Percentiles rank a stretch among this genome's conserved stretches.
These are phyloP conservation scores for Magnaporthiopsis poae DNA, from an alignment of 2,329 filamentous ascomycete species.

Conservation along the genomic window DNA sequence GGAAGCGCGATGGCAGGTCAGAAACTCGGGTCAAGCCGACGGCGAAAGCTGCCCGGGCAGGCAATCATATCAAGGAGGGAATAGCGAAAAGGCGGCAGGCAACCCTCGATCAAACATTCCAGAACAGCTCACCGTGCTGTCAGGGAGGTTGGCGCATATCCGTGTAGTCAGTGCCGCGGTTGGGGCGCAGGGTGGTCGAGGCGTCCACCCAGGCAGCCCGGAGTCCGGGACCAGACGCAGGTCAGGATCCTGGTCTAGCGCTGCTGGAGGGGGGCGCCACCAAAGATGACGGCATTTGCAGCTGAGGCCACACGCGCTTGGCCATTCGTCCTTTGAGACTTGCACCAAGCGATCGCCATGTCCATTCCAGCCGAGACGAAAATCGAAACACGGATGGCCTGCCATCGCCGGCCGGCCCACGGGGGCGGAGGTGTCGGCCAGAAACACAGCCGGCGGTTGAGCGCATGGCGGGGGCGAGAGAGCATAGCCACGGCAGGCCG, in stretches of 20 bases:
- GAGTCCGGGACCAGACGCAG: background rate
- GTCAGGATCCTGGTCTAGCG: background rate
- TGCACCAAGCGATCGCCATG: background rate
- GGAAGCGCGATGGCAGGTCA: background rate
- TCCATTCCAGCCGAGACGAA: background rate
- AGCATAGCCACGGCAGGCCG: background rate
- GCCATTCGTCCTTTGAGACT: background rate
- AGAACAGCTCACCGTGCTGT: background rate
- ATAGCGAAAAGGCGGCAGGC: background rate
- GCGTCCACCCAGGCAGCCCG: background rate
- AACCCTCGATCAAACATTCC: background rate
- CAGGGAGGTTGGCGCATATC: background rate
- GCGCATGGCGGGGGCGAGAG: background rate
- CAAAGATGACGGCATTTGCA: background rate
- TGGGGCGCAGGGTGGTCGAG: background rate
- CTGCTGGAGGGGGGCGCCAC: background rate
- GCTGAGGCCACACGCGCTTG: background rate
- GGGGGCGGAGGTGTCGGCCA: background rate
- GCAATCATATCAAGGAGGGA: background rate
- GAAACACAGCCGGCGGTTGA: background rate
- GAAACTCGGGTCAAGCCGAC: background rate
- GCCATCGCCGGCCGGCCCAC: background rate
- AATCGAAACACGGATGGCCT: background rate
- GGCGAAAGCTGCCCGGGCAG: background rate
- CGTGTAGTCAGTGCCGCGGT: background rate